Evolutionary conservation across 1,284 basidiomycete species (phyloP).

Genomic region (Ustilago sp.): DNA sequence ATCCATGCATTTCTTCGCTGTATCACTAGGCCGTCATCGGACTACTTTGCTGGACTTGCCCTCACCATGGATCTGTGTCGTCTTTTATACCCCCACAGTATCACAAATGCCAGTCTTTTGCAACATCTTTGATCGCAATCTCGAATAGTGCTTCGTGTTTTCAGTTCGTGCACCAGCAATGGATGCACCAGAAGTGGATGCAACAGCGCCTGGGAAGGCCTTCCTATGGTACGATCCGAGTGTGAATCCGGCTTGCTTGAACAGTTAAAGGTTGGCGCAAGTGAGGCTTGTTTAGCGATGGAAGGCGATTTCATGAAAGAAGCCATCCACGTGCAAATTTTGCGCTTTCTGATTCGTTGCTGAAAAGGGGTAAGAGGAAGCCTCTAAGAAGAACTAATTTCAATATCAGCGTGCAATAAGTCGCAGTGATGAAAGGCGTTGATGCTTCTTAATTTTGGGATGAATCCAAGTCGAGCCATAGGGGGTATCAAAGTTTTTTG

Average conservation of each 20-base stretch:
- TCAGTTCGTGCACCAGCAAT: background rate
- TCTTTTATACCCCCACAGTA: conserved; percentile 17
- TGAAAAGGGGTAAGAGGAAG: conserved; percentile 3
- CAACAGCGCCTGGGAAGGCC: too few species aligned
- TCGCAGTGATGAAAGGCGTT: background rate
- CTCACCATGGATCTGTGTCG: conserved; percentile 3
- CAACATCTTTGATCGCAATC: background rate
- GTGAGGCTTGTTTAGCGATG: conserved; percentile 12
- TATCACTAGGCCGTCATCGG: background rate
- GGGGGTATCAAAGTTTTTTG: too few species aligned
- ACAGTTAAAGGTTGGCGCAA: background rate
- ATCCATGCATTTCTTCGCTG: background rate
- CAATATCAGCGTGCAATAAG: background rate
- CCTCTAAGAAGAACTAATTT: background rate
- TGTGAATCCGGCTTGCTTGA: background rate
- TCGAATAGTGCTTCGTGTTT: background rate
- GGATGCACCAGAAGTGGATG: too few species aligned
- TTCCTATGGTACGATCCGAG: background rate
- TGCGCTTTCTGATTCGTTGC: conserved; percentile 19
- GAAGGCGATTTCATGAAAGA: conserved; percentile 5
- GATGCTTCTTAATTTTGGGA: background rate
- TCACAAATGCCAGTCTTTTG: background rate
- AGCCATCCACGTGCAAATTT: conserved; percentile 16
- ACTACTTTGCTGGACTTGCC: background rate
- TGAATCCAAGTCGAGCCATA: background rate